A percentile compares a stretch with the other conserved stretches of the same genome.
These are phyloP conservation scores for Curvularia sp. DNA, from an alignment of 2,329 filamentous ascomycete genomes.

Conservation along the genomic window DNA sequence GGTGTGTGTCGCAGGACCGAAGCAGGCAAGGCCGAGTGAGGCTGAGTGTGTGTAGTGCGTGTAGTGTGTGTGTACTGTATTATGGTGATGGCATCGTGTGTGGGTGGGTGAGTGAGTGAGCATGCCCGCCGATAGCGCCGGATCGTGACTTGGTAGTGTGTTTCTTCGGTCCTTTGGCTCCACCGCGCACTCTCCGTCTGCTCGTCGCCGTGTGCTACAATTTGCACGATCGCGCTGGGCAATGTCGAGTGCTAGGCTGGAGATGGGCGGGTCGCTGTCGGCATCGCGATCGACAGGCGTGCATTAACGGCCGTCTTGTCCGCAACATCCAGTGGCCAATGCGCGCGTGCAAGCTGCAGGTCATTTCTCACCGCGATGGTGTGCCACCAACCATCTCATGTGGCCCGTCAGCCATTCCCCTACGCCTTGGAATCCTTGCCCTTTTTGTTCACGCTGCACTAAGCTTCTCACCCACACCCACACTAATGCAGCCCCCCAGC, in stretches of 20 bases:
- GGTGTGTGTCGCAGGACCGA: conserved; percentile 25
- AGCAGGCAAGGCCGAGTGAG: conserved; percentile 34
- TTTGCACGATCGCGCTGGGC: conserved; percentile 26
- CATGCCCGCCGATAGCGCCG: conserved; percentile 30
- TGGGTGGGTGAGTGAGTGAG: too few relatives aligned
- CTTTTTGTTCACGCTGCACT: conserved; percentile 41
- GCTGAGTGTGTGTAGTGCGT: conserved; percentile 30
- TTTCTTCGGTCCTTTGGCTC: conserved; percentile 22
- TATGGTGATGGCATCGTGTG: conserved; percentile 27
- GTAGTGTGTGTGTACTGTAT: background rate
- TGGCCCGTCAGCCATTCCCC: conserved; percentile 36
- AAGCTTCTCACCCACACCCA: conserved; percentile 48
- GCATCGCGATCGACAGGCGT: conserved; percentile 41
- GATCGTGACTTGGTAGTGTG: conserved; percentile 6
- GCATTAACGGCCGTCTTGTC: conserved; percentile 41
- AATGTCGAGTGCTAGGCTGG: conserved; percentile 23
- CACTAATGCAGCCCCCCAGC: conserved; percentile 39
- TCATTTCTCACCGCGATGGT: conserved; percentile 36
- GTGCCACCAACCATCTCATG: conserved; percentile 33
- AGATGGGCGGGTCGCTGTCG: conserved; percentile 25
- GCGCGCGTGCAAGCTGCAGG: conserved; percentile 38
- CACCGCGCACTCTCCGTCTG: background rate
- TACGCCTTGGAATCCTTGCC: conserved; percentile 40
- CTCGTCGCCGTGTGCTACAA: background rate
- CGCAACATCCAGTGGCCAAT: conserved; percentile 38